These are phyloP conservation scores for Yamadazyma diospyri DNA, from an alignment of 1,139 yeast genomes.

Conservation along the genomic window DNA sequence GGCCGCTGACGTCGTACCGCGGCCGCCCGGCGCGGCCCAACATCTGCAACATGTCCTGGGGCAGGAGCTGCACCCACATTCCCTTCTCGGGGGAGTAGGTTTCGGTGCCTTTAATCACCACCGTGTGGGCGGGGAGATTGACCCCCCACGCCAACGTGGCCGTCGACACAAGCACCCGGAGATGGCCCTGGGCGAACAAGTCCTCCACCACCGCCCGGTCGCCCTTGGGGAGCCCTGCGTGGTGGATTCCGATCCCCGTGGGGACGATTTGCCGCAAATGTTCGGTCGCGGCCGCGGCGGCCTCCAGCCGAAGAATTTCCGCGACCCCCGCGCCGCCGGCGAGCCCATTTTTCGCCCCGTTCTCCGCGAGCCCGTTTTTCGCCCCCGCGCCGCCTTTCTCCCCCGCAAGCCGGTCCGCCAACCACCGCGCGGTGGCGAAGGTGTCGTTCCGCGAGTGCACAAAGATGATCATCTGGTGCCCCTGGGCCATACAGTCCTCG, in stretches of 20 bases:
- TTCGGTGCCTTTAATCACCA: constrained; percentile 91
- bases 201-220: constrained; percentile 84
- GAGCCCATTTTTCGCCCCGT: constrained; percentile 17
- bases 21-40: constrained; percentile 98
- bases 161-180: constrained; percentile 82
- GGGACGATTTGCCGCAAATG: constrained; percentile 61
- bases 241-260: constrained; percentile 86
- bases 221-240: constrained; percentile 78
- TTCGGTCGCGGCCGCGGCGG: constrained; percentile 51
- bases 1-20: constrained; percentile 86
- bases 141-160: constrained; percentile 99
- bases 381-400: constrained; percentile 46
- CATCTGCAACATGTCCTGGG: constrained; percentile 95
- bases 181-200: constrained; percentile 80
- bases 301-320: constrained; percentile 63
- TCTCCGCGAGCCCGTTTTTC: too few species aligned
- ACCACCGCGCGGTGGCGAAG: constrained; percentile 72
- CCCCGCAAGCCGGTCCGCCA: constrained; percentile 59
- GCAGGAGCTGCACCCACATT: constrained; percentile 81
- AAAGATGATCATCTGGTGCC: constrained; percentile 79
- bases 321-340: constrained; percentile 55
- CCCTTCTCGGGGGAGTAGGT: constrained; percentile 91
- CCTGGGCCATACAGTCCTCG: constrained; percentile 52
- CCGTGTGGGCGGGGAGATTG: constrained; percentile 94
- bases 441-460: constrained; percentile 96